A percentile compares a stretch with the other conserved stretches of the same genome.
Evolutionary conservation across 2,329 filamentous ascomycete species (phyloP).

Genomic region (Trichophyton verrucosum): DNA sequence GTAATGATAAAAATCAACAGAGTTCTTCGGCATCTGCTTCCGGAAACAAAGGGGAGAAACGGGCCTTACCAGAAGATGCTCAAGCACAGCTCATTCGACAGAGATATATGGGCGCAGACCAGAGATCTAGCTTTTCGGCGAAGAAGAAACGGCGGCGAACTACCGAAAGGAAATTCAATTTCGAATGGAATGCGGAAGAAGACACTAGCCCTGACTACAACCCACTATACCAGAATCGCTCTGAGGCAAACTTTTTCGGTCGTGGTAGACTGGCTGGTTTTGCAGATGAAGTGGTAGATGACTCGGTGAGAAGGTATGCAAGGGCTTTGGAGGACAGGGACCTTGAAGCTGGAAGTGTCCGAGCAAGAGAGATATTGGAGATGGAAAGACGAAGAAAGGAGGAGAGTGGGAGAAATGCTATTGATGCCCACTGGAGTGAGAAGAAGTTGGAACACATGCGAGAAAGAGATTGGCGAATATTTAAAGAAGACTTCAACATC

Average conservation of each 20-base stretch:
- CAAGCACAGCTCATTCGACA: slow-evolving; percentile 64
- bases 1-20: slow-evolving; percentile 38
- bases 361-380: slow-evolving; percentile 70
- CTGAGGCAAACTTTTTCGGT: slow-evolving; percentile 57
- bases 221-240: slow-evolving; percentile 59
- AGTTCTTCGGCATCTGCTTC: slow-evolving; percentile 20
- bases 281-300: slow-evolving; percentile 44
- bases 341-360: slow-evolving; percentile 58
- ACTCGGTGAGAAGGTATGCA: slow-evolving; percentile 45
- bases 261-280: slow-evolving; percentile 56
- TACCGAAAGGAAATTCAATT: slow-evolving; percentile 96
- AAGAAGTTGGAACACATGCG: slow-evolving; percentile 90
- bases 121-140: slow-evolving; percentile 81
- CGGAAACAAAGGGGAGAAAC: slow-evolving; percentile 32
- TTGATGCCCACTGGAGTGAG: slow-evolving; percentile 92
- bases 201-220: slow-evolving; percentile 81
- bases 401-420: slow-evolving; percentile 55
- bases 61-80: slow-evolving; percentile 42
- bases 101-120: slow-evolving; percentile 82
- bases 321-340: slow-evolving; percentile 63
- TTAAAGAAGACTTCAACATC: slow-evolving; percentile 99
- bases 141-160: slow-evolving; percentile 92
- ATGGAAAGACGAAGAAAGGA: slow-evolving; percentile 70
- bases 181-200: slow-evolving; percentile 92
- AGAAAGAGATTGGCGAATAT: slow-evolving; percentile 96